Conservation (phyloP, 495 filamentous ascomycete species). For the Daldinia decipiens region DNA sequence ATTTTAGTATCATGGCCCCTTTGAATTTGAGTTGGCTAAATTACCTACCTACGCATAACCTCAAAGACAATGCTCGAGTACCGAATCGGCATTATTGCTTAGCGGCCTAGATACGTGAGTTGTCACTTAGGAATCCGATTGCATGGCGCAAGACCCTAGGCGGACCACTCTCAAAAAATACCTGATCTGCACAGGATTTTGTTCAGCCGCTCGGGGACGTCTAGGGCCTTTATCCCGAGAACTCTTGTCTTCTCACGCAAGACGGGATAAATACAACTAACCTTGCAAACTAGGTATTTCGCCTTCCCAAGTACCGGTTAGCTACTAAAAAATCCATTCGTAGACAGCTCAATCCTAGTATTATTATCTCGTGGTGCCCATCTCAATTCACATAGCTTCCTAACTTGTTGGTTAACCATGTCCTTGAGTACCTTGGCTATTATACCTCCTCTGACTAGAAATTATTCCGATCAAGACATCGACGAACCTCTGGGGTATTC, state of each 20-base stretch:
- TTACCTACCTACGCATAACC: background rate
- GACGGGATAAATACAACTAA: too few species aligned
- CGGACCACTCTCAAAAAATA: background rate
- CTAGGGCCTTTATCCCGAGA: background rate
- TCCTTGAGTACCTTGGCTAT: too few species aligned
- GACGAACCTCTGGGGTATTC: too few species aligned
- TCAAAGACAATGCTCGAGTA: background rate
- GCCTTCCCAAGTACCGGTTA: background rate
- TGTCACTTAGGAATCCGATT: background rate
- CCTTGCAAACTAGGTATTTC: background rate
- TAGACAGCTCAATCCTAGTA: too few species aligned
- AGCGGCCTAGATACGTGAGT: background rate
- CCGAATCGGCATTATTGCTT: background rate
- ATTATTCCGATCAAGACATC: too few species aligned
- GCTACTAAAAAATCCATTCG: background rate
- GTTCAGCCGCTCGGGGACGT: background rate
- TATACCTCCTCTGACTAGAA: too few species aligned
- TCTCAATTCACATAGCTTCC: too few species aligned
- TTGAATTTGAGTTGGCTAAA: background rate
- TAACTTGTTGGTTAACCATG: too few species aligned
- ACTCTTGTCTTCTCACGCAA: background rate
- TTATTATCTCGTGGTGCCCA: too few species aligned
- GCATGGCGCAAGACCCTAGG: background rate
- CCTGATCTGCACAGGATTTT: background rate
- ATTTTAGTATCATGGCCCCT: background rate